These are phyloP conservation scores for Roridomyces roridus DNA, from an alignment of 768 basidiomycete genomes.

Conservation along the genomic window DNA sequence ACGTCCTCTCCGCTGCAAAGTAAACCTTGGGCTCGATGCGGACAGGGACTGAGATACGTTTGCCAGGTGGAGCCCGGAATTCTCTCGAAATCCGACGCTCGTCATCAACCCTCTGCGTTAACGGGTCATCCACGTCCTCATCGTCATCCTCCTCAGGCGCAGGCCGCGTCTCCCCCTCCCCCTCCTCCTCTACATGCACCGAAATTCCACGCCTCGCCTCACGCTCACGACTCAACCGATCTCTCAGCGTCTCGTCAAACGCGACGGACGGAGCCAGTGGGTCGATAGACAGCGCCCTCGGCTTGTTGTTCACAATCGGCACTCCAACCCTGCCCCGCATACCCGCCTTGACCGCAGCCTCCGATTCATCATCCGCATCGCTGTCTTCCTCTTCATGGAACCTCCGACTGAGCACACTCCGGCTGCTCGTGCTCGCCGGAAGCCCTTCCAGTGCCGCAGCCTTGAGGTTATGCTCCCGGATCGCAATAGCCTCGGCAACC, in stretches of 20 bases:
- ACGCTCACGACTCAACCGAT: constrained; percentile 58
- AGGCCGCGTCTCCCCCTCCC: constrained; percentile 21
- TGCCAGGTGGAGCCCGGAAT: constrained; percentile 73
- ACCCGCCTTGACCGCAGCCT: constrained; percentile 20
- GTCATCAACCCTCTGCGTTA: constrained; percentile 64
- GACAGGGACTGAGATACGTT: constrained; percentile 92
- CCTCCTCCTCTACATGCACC: constrained; percentile 8
- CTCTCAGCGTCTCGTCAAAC: constrained; percentile 85
- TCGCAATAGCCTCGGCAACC: constrained; percentile 85
- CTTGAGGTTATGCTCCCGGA: constrained; percentile 82
- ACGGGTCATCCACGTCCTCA: constrained; percentile 50
- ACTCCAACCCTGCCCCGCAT: constrained; percentile 26
- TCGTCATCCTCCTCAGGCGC: constrained; percentile 29
- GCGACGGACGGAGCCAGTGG: constrained; percentile 83
- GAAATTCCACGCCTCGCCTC: constrained; percentile 33
- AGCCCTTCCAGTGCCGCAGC: constrained; percentile 36
- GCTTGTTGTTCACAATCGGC: constrained; percentile 32
- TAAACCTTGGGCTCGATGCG: constrained; percentile 98
- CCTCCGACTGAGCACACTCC: constrained; percentile 7
- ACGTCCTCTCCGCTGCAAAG: constrained; percentile 95
- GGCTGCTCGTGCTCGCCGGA: constrained; percentile 10
- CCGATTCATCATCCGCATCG: constrained; percentile 35
- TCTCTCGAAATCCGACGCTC: constrained; percentile 19
- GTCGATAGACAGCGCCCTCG: constrained; percentile 69
- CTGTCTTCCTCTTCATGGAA: constrained; percentile 32